Percentiles rank a stretch among this genome's conserved stretches.
Evolutionary conservation across 345 rosid genomes (phyloP).

Genomic region (Brassica carinata): DNA sequence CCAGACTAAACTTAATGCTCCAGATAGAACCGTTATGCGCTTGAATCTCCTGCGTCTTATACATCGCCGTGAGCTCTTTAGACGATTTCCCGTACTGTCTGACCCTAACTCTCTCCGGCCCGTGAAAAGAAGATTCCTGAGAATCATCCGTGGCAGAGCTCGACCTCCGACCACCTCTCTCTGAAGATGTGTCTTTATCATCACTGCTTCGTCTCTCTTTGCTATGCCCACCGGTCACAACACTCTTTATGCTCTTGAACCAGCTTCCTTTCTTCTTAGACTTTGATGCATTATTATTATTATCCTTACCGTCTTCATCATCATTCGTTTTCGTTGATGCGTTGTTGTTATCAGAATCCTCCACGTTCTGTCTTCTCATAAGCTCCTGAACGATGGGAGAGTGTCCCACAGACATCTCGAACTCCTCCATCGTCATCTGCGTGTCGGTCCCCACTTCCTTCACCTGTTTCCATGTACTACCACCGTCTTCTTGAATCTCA

Average conservation of each 20-base stretch:
- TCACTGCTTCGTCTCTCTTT: slow-evolving; percentile 91
- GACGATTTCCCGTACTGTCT: slow-evolving; percentile 78
- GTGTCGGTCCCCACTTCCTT: slow-evolving; percentile 88
- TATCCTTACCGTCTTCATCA: slow-evolving; percentile 37
- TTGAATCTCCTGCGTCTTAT: slow-evolving; percentile 89
- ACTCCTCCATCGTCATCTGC: slow-evolving; percentile 95
- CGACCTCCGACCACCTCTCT: slow-evolving; percentile 87
- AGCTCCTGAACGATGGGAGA: slow-evolving; percentile 93
- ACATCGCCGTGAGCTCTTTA: slow-evolving; percentile 82
- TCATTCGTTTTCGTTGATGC: slow-evolving; percentile 34
- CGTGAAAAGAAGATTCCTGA: slow-evolving; percentile 83
- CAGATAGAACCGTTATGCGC: slow-evolving; percentile 94
- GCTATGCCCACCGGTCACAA: slow-evolving; percentile 50
- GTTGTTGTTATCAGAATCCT: slow-evolving; percentile 61
- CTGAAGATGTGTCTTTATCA: slow-evolving; percentile 87
- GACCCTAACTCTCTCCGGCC: slow-evolving; percentile 84
- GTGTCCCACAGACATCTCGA: slow-evolving; percentile 83
- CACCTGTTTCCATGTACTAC: slow-evolving; percentile 59
- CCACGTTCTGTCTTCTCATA: slow-evolving; percentile 94
- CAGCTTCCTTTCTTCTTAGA: slow-evolving; percentile 79
- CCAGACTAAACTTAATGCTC: slow-evolving; percentile 94
- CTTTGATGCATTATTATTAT: slow-evolving; percentile 45
- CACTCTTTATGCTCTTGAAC: slow-evolving; percentile 76
- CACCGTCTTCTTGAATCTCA: slow-evolving; percentile 79
- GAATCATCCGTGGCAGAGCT: slow-evolving; percentile 97